Percentiles rank a stretch among this genome's conserved stretches.
Evolutionary conservation across 345 rosid species (phyloP).

Genomic region (Viola odorata): DNA sequence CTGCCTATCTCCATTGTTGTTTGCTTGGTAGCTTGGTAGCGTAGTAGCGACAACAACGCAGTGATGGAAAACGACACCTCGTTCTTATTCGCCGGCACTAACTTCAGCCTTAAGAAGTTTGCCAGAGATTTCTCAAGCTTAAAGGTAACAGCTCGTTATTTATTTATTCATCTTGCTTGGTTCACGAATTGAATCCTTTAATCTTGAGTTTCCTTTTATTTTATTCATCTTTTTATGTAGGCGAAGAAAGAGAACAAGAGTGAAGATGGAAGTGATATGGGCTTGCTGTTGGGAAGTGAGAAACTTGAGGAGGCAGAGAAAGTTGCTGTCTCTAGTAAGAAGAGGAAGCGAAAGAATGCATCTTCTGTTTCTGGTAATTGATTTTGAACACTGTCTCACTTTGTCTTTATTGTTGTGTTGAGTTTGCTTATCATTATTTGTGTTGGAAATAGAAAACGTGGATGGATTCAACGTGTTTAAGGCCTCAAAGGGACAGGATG

Average conservation of each 20-base stretch:
- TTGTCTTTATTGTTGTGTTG: not conserved
- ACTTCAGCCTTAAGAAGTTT: conserved; percentile 56
- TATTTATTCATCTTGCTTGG: not conserved
- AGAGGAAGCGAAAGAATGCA: conserved; percentile 52
- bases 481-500: conserved; percentile 33
- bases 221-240: conserved; percentile 16
- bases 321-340: conserved; percentile 29
- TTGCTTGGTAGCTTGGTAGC: too few relatives aligned
- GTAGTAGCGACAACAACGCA: too few relatives aligned
- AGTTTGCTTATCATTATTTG: not conserved
- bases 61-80: conserved; percentile 56
- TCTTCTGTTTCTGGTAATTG: conserved; percentile 36
- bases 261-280: conserved; percentile 24
- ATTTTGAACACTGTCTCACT: not conserved
- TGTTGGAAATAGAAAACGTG: conserved; percentile 36
- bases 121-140: conserved; percentile 57
- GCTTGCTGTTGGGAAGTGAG: conserved; percentile 30
- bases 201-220: not conserved
- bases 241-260: conserved; percentile 32
- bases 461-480: conserved; percentile 80
- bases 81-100: conserved; percentile 77
- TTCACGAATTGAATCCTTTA: not conserved
- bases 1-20: too few relatives aligned
- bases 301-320: conserved; percentile 31
- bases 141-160: conserved; percentile 30